phyloP scores from a whole-genome alignment of 2,329 filamentous ascomycete genomes.

The Phialocephala sp. region DNA sequence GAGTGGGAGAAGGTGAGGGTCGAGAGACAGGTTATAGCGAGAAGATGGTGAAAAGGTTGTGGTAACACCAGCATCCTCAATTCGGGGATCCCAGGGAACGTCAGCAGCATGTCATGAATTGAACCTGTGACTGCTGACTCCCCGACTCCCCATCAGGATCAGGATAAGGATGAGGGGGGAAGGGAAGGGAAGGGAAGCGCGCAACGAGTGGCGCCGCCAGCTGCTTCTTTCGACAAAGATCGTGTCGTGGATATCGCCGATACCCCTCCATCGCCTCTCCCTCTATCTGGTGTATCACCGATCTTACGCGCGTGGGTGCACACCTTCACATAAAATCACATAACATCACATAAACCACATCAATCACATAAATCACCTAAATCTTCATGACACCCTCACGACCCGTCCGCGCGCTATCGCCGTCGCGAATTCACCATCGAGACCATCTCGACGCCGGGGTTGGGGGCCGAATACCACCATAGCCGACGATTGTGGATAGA shows the following conservation, averaged over 20 bases:
- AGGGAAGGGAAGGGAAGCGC: not conserved
- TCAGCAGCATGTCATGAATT: constrained; percentile 1
- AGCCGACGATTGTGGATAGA: no score
- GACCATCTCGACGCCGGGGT: not conserved
- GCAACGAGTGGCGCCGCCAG: not conserved
- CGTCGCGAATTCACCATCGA: not conserved
- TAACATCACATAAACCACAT: no score
- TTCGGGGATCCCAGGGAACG: not conserved
- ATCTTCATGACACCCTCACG: constrained; percentile 2
- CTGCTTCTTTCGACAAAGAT: not conserved
- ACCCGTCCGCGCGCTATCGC: not conserved
- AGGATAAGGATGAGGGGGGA: not conserved
- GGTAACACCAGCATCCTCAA: constrained; percentile 2
- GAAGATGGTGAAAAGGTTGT: not conserved
- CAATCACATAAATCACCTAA: not conserved
- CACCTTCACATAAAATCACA: constrained; percentile 5
- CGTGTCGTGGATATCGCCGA: not conserved
- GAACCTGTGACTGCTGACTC: not conserved
- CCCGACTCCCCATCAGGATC: no score
- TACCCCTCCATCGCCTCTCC: constrained; percentile 5
- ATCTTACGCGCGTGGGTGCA: not conserved
- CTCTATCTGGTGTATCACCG: not conserved
- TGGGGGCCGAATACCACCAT: constrained; percentile 1
- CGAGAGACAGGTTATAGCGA: not conserved
- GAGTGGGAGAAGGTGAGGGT: not conserved